A percentile compares a stretch with the other conserved stretches of the same genome.
Conservation (phyloP, 164 flowering plant species). For the Brasenia schreberi region DNA sequence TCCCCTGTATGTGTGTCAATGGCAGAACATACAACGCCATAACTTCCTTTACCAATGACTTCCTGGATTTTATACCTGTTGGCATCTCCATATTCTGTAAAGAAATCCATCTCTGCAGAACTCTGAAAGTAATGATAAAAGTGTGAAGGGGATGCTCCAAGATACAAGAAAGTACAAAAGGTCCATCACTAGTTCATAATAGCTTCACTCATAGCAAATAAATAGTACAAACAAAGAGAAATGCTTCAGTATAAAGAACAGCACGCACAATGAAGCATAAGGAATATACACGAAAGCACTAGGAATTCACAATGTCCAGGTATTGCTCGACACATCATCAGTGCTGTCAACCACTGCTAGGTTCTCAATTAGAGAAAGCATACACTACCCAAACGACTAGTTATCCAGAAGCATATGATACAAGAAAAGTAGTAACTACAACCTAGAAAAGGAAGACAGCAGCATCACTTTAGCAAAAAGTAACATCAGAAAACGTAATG, state of each 20-base stretch:
- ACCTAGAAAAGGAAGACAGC: neutral
- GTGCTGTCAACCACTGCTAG: neutral
- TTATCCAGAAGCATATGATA: neutral
- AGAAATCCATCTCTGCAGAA: slow-evolving; percentile 12
- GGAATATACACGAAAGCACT: neutral
- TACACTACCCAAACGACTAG: neutral
- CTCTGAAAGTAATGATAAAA: slow-evolving; percentile 2
- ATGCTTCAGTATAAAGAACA: neutral
- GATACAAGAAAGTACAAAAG: no score
- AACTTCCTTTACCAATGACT: slow-evolving; percentile 14
- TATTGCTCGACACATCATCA: neutral
- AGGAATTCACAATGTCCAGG: neutral
- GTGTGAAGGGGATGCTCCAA: no score
- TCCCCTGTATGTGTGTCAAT: slow-evolving; percentile 14
- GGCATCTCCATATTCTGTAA: slow-evolving; percentile 13
- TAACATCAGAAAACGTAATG: neutral
- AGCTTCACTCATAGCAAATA: neutral
- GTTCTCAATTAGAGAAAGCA: neutral
- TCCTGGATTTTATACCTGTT: slow-evolving; percentile 10
- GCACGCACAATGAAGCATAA: neutral
- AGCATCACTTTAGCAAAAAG: neutral
- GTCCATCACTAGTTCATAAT: no score
- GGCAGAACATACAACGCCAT: slow-evolving; percentile 15
- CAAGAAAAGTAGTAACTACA: neutral
- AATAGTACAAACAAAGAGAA: neutral